A percentile compares a stretch with the other conserved stretches of the same genome.
phyloP scores from a whole-genome alignment of 257 asterid species.

The Ehretia macrophylla region DNA sequence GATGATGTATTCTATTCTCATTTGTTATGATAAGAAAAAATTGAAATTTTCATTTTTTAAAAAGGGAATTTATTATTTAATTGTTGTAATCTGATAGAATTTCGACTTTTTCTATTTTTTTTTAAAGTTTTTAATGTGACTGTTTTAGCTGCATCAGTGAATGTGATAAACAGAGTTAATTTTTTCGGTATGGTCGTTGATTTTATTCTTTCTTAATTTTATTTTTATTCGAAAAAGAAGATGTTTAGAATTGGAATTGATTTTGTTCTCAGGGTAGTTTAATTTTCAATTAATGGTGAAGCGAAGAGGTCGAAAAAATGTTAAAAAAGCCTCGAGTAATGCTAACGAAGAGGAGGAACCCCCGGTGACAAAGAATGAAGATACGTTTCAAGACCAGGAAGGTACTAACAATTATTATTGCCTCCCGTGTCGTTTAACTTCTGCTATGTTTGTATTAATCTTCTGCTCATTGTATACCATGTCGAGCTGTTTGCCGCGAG shows the following conservation, averaged over 20 bases:
- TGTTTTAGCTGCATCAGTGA: neutral
- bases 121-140: no score
- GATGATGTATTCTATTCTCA: no score
- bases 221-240: neutral
- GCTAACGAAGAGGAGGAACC: slow-evolving; percentile 8
- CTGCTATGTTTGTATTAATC: neutral
- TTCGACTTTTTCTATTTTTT: no score
- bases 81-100: no score
- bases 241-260: no score
- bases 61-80: no score
- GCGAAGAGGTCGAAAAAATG: slow-evolving; percentile 19
- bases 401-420: slow-evolving; percentile 4
- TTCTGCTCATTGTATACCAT: neutral
- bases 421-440: neutral
- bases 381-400: slow-evolving; percentile 14
- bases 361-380: slow-evolving; percentile 4
- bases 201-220: neutral
- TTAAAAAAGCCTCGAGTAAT: slow-evolving; percentile 4
- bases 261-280: neutral
- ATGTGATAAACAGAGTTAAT: neutral
- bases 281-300: slow-evolving; percentile 15
- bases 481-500: neutral
- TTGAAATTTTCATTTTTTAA: no score
- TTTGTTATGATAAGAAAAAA: no score
- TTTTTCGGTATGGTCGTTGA: no score